Evolutionary conservation across 148 eudicot genomes (phyloP), one percentile per base, ranked within the genome.

Genomic region (Nepenthes gracilis): DNA sequence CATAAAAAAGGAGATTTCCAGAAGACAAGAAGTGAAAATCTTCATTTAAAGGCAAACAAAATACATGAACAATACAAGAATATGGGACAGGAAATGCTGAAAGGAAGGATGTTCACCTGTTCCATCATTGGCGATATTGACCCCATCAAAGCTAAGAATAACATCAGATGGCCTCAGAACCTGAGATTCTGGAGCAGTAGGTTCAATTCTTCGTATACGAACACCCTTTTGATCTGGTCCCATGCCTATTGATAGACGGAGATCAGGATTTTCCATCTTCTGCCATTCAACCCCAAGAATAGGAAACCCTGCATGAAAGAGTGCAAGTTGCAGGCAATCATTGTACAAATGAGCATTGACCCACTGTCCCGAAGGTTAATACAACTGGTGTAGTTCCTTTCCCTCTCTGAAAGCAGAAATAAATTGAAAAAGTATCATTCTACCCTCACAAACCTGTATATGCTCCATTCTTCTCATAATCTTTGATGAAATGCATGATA

Each of bases 221-320:
- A 79, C 77, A 59, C 83, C 83, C 50, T 79, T 75, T 62, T 79
- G 79, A 57, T 75, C 61, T 9, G 60, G n/a, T 12, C 55, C 60
- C 83, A 79, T 79, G 33, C 83, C 77, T 70, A 72, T 69, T 15
- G 79, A 66, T 40, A 57, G 40, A 12, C 83, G 83, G 13, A 75
- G 66, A 59, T 78, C 82, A 49, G 79, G 76, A 55, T 75, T 78
- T 63, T 74, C 79, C 82, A 74, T 78, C 69, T 68, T 78, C 55
- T 78, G 82, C 79, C 82, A 75, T 71, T 78, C 76, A 68, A 74
- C 63, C 32, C 76, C 76, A 68, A 75, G 71, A 36, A 78, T 61
- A 14, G 79, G 79, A 62, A 79, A 79, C 43, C 79, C 83, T 78
- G 74, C 33, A 48, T 13, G 14, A 48, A 33, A 38, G 33, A 11